Percentiles rank a stretch among this genome's conserved stretches.
phyloP scores from a whole-genome alignment of 352 stramenopile species.

The Blastocystis hominis region DNA sequence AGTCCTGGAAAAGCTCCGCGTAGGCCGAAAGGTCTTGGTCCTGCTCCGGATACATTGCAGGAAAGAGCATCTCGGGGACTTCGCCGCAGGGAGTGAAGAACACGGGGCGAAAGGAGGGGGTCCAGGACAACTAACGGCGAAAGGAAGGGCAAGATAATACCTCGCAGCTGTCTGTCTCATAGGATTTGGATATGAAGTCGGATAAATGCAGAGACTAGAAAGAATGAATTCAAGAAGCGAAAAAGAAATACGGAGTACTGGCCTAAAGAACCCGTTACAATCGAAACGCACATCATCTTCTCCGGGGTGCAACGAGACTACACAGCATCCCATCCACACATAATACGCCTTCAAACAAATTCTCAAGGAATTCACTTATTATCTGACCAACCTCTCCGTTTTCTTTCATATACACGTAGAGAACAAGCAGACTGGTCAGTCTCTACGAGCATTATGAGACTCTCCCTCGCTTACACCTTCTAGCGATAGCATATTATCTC shows the following conservation, averaged over 20 bases:
- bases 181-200: not conserved
- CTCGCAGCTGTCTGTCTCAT: not conserved
- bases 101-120: not conserved
- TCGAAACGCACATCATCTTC: not conserved
- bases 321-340: not conserved
- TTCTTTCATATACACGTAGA: not conserved
- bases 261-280: not conserved
- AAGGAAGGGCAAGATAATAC: not conserved
- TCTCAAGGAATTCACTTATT: slow-evolving; percentile 1
- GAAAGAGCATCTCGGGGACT: not conserved
- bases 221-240: not conserved
- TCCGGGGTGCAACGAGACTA: not conserved
- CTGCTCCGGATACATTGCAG: not conserved
- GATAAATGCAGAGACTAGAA: not conserved
- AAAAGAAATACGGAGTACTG: not conserved
- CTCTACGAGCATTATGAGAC: not conserved
- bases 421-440: not conserved
- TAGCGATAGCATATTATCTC: slow-evolving; percentile 31
- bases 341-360: not conserved
- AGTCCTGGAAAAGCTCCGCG: not conserved
- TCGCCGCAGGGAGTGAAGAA: not conserved
- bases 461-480: not conserved
- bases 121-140: not conserved
- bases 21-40: not conserved
- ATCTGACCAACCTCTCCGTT: not conserved